Base-by-base conservation (phyloP, 2,329 filamentous ascomycete genomes). In the Kalmusia sp. region DNA sequence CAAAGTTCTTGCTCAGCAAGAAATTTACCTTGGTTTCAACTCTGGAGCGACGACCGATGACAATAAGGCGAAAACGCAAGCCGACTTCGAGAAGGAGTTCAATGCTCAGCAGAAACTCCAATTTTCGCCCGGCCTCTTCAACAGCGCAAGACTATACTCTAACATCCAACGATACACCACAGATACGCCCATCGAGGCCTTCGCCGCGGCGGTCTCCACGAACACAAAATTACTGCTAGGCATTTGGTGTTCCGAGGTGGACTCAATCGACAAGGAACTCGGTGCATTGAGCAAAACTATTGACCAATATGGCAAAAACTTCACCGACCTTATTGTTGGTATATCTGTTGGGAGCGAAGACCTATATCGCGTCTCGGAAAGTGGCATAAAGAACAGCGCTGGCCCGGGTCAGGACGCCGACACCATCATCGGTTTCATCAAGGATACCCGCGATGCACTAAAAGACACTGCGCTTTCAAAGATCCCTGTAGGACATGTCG, bases 51-150 rank as follows among this genome's bases (percentile, higher is more conserved):
- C 70, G 11, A 59, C 57, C 45, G 68, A 69, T 47, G 58, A 51
- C n/a, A 58, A 61, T 49, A 58, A 54, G 27, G 57, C 79, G 66
- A 89, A 89, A 78, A 65, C 67, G 51, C 83, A 90, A 71, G 64
- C 80, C 3, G 87, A 90, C 67, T 92, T 89, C 73, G 84, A 90
- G 78, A 76, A 80, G 64, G 84, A 90, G 75, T 91, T 91, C 81
- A 82, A 79, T 62, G 77, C 82, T 1, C 87, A 89, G 11, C 80
- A 85, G 62, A 78, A 77, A 47, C 84, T 92, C 7, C 76, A 80
- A 27, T 86, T 86, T 45, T 85, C 87, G 33, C 77, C 87, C 31
- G 77, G 80, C 19, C 84, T 84, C 46, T 91, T 90, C 79, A 88
- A 78, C 65, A 86, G 84, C 53, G 87, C 86, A 43, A 85, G 89